These are phyloP conservation scores for Diaporthe caulivora DNA, from an alignment of 2,329 filamentous ascomycete species.

Conservation along the genomic window DNA sequence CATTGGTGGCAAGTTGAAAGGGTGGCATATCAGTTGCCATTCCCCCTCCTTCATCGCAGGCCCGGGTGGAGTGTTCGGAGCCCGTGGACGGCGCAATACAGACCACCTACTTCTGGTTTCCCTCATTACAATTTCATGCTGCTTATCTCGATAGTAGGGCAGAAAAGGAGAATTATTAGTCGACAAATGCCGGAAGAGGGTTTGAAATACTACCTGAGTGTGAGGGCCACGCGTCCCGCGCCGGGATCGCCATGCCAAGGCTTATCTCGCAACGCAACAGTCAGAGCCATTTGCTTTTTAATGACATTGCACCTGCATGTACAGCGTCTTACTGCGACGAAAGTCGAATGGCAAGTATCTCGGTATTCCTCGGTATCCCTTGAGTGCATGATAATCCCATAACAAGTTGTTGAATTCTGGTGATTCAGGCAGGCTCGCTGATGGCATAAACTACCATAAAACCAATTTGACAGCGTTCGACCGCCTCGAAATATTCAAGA, in stretches of 20 bases:
- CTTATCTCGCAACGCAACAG: neutral
- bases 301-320: neutral
- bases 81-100: conserved; percentile 4
- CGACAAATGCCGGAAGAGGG: neutral
- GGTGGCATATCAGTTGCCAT: neutral
- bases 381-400: neutral
- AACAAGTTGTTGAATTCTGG: too few relatives aligned
- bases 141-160: neutral
- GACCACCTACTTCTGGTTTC: neutral
- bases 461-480: neutral
- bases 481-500: neutral
- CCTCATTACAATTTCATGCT: neutral
- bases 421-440: neutral
- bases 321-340: too few relatives aligned
- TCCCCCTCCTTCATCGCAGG: neutral
- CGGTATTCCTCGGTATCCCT: neutral
- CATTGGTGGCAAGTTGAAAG: neutral
- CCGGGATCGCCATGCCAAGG: conserved; percentile 6
- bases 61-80: neutral
- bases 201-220: conserved; percentile 2
- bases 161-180: neutral
- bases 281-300: neutral
- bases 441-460: neutral
- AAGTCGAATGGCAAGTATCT: neutral
- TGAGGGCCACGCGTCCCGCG: neutral